phyloP scores from a whole-genome alignment of 148 eudicot species.

The Fagopyrum homotropicum region DNA sequence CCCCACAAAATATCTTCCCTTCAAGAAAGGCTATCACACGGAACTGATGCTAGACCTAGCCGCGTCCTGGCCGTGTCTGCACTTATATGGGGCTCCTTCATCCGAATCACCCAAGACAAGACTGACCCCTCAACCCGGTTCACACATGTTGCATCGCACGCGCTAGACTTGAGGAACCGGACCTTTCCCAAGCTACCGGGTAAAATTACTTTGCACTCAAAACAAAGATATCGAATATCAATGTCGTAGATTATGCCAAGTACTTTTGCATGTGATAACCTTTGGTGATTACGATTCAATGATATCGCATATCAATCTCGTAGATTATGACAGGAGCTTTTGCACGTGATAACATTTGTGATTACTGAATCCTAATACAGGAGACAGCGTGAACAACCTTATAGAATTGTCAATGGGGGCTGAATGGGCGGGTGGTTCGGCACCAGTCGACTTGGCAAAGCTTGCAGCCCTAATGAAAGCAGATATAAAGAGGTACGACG shows the following conservation, averaged over 20 bases:
- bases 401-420: not conserved
- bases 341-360: not conserved
- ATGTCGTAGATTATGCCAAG: too few species aligned
- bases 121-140: not conserved
- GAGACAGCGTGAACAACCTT: conserved; percentile 1
- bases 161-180: not conserved
- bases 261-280: too few species aligned
- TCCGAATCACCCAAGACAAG: not conserved
- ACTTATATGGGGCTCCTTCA: conserved; percentile 3
- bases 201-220: not conserved
- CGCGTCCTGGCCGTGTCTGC: not conserved
- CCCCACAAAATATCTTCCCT: not conserved
- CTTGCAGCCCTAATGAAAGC: not conserved
- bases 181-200: not conserved
- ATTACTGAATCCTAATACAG: not conserved
- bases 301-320: too few species aligned
- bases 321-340: too few species aligned
- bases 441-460: not conserved
- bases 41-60: not conserved
- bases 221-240: too few species aligned
- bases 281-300: too few species aligned
- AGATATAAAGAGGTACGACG: not conserved
- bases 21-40: not conserved
- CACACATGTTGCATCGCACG: not conserved
- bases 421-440: not conserved